Base-by-base conservation (phyloP, 2,329 filamentous ascomycete species). In the Penicillium expansum region DNA sequence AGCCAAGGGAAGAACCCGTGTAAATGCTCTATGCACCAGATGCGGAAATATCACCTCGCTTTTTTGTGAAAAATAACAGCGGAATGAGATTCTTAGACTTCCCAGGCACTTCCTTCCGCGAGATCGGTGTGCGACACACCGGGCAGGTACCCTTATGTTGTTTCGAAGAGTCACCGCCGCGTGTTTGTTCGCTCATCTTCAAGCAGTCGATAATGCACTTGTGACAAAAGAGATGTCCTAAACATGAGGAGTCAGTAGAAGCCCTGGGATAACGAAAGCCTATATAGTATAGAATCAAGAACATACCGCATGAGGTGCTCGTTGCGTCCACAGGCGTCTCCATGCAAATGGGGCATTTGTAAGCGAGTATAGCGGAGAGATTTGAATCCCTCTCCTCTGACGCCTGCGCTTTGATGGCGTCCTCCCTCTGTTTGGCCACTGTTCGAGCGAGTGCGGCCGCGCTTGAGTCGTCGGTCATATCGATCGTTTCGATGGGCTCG, bases 141-240 rank as follows among this genome's bases (percentile, higher is more conserved):
- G 77, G 77, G 59, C 77, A 80, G 20, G 72, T 74, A 5, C 76
- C 77, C 48, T 71, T 69, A 2, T 64, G 49, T 51, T 74, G 74
- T 3, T 68, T 67, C 3, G 62, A 58, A 2, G 65, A 56, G 42
- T 72, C 48, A 37, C 20, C 69, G 10, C 10, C 74, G 67, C 74
- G 67, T 39, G 78, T 66, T 57, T 74, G 79, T 60, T 80, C 79
- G 62, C 85, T 82, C 42, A 80, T 79, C 38, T 81, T 81, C 18
- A 87, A 71, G n/a, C 83, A 81, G 66, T 85, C 82, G 49, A 82
- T 79, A 41, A 87, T 80, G 63, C 85, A 87, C 35, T 81, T 80
- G 63, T 87, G 84, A 67, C 85, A 87, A 70, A 86, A 87, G 24
- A 87, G 75, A 66, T 87, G 85, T 0, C 84, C 83, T 85, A 55